These are phyloP conservation scores for Dactylonectria estremocensis DNA, from an alignment of 2,329 filamentous ascomycete genomes.

Conservation along the genomic window DNA sequence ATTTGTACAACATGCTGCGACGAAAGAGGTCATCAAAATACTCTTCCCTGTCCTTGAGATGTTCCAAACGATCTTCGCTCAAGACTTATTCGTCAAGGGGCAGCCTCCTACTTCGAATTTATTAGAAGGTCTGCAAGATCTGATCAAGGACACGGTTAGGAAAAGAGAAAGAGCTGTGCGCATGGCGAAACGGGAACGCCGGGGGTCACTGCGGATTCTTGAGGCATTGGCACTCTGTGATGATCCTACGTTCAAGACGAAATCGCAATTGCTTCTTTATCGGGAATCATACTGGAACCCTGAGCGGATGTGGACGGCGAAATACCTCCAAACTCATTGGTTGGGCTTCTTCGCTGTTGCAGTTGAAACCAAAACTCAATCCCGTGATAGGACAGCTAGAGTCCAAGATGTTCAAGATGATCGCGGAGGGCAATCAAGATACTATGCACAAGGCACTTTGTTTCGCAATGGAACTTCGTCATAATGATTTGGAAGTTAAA, in stretches of 20 bases:
- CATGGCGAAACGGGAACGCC: too few relatives aligned
- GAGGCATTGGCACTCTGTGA: background rate
- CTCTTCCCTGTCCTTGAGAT: slow-evolving; percentile 52
- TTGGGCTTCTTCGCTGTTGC: too few relatives aligned
- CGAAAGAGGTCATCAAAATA: slow-evolving; percentile 55
- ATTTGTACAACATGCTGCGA: slow-evolving; percentile 65
- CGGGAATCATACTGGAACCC: slow-evolving; percentile 53
- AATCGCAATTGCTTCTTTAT: slow-evolving; percentile 52
- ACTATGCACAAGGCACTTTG: too few relatives aligned
- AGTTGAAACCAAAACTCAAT: too few relatives aligned
- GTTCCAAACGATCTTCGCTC: slow-evolving; percentile 42
- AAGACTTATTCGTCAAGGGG: slow-evolving; percentile 28
- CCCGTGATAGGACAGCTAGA: too few relatives aligned
- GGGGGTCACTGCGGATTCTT: background rate
- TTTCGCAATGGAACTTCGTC: too few relatives aligned
- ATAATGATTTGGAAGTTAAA: too few relatives aligned
- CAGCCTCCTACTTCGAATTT: slow-evolving; percentile 31
- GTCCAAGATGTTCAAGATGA: too few relatives aligned
- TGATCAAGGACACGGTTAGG: background rate
- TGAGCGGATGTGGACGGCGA: too few relatives aligned
- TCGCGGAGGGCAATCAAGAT: too few relatives aligned
- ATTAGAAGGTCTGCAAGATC: slow-evolving; percentile 13
- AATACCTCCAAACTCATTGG: too few relatives aligned
- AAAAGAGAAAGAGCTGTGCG: too few relatives aligned
- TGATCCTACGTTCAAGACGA: slow-evolving; percentile 52